Percentiles rank a stretch among this genome's conserved stretches.
phyloP scores from a whole-genome alignment of 2,329 filamentous ascomycete species.

The Fonsecaea multimorphosa region DNA sequence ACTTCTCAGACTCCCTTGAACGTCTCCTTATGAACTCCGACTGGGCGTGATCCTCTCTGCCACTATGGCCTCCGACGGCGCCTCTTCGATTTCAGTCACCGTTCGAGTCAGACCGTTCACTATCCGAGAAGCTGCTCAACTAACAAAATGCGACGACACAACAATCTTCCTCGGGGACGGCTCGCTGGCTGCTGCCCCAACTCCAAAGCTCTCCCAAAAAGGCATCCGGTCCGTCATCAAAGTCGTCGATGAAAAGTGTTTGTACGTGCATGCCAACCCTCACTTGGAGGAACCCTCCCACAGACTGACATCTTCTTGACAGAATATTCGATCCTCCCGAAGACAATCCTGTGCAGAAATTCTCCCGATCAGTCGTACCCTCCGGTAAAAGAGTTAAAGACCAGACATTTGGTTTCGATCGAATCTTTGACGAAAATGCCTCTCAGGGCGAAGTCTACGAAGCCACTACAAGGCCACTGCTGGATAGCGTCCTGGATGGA shows the following conservation, averaged over 20 bases:
- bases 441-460: slow-evolving; percentile 95
- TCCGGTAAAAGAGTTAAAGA: slow-evolving; percentile 94
- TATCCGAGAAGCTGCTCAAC: slow-evolving; percentile 92
- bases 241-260: slow-evolving; percentile 91
- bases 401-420: slow-evolving; percentile 95
- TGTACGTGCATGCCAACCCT: slow-evolving; percentile 66
- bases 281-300: background rate
- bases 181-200: slow-evolving; percentile 83
- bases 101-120: slow-evolving; percentile 71
- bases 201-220: slow-evolving; percentile 82
- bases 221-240: slow-evolving; percentile 93
- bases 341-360: slow-evolving; percentile 87
- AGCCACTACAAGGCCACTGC: slow-evolving; percentile 82
- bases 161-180: slow-evolving; percentile 96
- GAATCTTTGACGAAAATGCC: slow-evolving; percentile 94
- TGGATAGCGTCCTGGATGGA: slow-evolving; percentile 93
- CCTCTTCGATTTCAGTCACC: slow-evolving; percentile 58
- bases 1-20: background rate
- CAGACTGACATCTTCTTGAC: slow-evolving; percentile 21
- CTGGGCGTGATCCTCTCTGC: slow-evolving; percentile 10
- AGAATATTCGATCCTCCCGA: slow-evolving; percentile 98
- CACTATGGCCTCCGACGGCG: slow-evolving; percentile 52
- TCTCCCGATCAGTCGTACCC: slow-evolving; percentile 79
- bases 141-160: slow-evolving; percentile 77
- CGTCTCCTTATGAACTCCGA: slow-evolving; percentile 22